Conservation (phyloP, 2,329 filamentous ascomycete genomes). For the Aspergillus ruber region DNA sequence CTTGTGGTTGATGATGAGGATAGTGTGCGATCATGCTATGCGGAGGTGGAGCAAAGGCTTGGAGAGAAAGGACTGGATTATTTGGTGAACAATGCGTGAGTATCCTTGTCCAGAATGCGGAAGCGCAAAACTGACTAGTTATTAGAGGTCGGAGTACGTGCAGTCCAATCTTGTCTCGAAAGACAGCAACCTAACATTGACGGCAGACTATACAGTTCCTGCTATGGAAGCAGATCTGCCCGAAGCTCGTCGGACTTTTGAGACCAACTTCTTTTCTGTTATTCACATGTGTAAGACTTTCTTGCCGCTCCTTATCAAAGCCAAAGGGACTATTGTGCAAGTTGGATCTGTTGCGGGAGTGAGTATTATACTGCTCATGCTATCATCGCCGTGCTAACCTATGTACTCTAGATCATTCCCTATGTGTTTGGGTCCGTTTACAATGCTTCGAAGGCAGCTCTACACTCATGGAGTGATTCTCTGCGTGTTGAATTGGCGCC, state of each 20-base stretch:
- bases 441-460: conserved; percentile 54
- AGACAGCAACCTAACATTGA: not conserved
- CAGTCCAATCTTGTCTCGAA: not conserved
- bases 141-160: conserved; percentile 26
- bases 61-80: conserved; percentile 47
- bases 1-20: conserved; percentile 48
- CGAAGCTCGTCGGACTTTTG: conserved; percentile 44
- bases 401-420: conserved; percentile 29
- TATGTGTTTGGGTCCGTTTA: conserved; percentile 46
- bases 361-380: conserved; percentile 2
- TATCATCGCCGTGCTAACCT: not conserved
- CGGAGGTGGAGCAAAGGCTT: conserved; percentile 42
- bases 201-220: conserved; percentile 50
- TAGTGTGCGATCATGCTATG: conserved; percentile 44
- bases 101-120: conserved; percentile 1
- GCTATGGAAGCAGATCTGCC: conserved; percentile 49
- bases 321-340: conserved; percentile 41
- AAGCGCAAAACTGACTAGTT: conserved; percentile 5
- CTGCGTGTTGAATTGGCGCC: conserved; percentile 53
- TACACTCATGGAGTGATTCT: conserved; percentile 54
- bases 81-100: conserved; percentile 53
- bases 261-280: conserved; percentile 52
- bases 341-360: conserved; percentile 40
- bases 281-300: conserved; percentile 55
- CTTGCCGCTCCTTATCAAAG: conserved; percentile 46